phyloP scores from a whole-genome alignment of 176 grass and related monocot genomes.

The Tuctoria greenei region DNA sequence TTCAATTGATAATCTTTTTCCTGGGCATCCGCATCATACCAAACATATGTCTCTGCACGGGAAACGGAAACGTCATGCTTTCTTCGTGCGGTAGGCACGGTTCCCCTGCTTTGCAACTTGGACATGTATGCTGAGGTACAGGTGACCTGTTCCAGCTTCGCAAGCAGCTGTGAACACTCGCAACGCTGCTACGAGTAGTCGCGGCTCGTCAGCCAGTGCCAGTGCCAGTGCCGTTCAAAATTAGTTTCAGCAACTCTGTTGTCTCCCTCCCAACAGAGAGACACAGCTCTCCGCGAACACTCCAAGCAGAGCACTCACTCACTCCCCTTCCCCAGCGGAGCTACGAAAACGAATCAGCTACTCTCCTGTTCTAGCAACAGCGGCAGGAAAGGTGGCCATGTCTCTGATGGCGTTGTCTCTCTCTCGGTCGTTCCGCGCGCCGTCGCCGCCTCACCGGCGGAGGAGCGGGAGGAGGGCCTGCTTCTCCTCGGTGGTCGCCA shows the following conservation, averaged over 20 bases:
- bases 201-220: too few relatives aligned
- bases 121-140: too few relatives aligned
- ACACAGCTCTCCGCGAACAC: neutral
- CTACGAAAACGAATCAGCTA: neutral
- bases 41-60: neutral
- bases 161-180: slow-evolving; percentile 4
- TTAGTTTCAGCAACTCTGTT: neutral
- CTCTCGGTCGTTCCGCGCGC: neutral
- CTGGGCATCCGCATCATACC: neutral
- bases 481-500: slow-evolving; percentile 35
- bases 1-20: slow-evolving; percentile 17
- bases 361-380: neutral
- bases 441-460: neutral
- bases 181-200: too few relatives aligned
- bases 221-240: neutral
- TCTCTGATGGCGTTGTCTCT: slow-evolving; percentile 11
- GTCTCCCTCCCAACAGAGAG: neutral
- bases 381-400: neutral
- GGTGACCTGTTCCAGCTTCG: slow-evolving; percentile 22
- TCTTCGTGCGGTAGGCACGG: too few relatives aligned
- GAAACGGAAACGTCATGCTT: too few relatives aligned
- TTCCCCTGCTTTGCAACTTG: too few relatives aligned
- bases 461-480: neutral
- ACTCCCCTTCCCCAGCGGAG: neutral
- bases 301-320: neutral